phyloP scores from a whole-genome alignment of 805 yeast species.

The Candida pseudoglaebosa region DNA sequence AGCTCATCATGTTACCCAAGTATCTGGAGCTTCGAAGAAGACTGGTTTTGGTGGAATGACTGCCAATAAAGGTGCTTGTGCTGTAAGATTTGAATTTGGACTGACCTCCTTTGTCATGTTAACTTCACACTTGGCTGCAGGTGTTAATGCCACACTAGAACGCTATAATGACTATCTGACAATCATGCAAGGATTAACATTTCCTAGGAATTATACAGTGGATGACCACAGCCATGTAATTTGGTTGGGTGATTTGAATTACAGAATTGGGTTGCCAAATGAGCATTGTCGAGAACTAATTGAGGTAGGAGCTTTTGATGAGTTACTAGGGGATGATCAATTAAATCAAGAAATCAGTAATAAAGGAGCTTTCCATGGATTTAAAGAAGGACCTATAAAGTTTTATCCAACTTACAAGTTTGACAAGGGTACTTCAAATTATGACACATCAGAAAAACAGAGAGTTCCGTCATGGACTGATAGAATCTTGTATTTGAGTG shows the following conservation, averaged over 20 bases:
- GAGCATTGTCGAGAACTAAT: slow-evolving; percentile 61
- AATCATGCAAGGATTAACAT: slow-evolving; percentile 69
- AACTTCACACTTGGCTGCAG: slow-evolving; percentile 94
- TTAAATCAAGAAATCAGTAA: slow-evolving; percentile 65
- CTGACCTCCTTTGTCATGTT: slow-evolving; percentile 77
- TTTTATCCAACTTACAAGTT: slow-evolving; percentile 94
- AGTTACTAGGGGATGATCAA: slow-evolving; percentile 72
- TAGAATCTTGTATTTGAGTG: slow-evolving; percentile 67
- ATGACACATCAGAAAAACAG: slow-evolving; percentile 88
- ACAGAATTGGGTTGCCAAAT: slow-evolving; percentile 68
- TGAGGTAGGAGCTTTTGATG: slow-evolving; percentile 41
- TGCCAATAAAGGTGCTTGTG: slow-evolving; percentile 96
- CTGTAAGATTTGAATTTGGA: slow-evolving; percentile 81
- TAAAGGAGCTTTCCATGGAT: slow-evolving; percentile 71
- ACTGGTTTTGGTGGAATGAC: slow-evolving; percentile 97
- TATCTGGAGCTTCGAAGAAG: slow-evolving; percentile 91
- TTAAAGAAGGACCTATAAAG: slow-evolving; percentile 71
- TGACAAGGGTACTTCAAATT: slow-evolving; percentile 75
- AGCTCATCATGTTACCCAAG: slow-evolving; percentile 56
- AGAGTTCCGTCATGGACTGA: slow-evolving; percentile 99
- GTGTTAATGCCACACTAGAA: slow-evolving; percentile 74
- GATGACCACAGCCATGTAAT: slow-evolving; percentile 79
- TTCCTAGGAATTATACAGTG: slow-evolving; percentile 67
- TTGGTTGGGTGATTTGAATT: slow-evolving; percentile 94
- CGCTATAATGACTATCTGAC: slow-evolving; percentile 81